A percentile compares a stretch with the other conserved stretches of the same genome.
phyloP scores from a whole-genome alignment of 176 grass and related monocot species.

The Carex littledalei region DNA sequence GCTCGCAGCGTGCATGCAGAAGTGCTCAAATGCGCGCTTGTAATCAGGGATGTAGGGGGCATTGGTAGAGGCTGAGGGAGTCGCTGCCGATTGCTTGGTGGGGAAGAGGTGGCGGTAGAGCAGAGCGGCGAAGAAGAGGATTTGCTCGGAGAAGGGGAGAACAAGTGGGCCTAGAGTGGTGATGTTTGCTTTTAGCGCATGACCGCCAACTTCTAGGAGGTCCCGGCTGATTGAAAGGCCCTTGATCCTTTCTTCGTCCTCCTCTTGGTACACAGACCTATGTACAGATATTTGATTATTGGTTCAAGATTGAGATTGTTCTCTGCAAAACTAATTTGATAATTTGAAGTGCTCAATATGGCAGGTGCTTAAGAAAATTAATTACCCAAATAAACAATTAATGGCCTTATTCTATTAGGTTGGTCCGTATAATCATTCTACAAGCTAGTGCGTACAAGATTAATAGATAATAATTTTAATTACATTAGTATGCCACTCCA shows the following conservation, averaged over 20 bases:
- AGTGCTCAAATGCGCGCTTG: constrained; percentile 96
- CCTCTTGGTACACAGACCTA: constrained; percentile 95
- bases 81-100: constrained; percentile 24
- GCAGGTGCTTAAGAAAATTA: background rate
- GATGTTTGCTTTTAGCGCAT: constrained; percentile 99
- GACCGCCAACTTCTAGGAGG: constrained; percentile 85
- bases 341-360: background rate
- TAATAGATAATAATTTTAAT: background rate
- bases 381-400: background rate
- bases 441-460: no score
- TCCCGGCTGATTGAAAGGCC: constrained; percentile 88
- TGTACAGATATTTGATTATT: background rate
- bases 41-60: constrained; percentile 94
- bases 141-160: constrained; percentile 92
- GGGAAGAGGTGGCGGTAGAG: constrained; percentile 88
- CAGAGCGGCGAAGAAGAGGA: constrained; percentile 85
- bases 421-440: background rate
- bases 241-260: constrained; percentile 91
- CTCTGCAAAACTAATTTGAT: background rate
- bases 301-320: background rate
- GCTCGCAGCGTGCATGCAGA: constrained; percentile 95
- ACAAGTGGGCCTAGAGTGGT: constrained; percentile 87
- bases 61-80: constrained; percentile 21
- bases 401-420: background rate
- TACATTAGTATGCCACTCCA: background rate